Base-by-base conservation (phyloP, 768 basidiomycete genomes). In the Crepidotus variabilis region DNA sequence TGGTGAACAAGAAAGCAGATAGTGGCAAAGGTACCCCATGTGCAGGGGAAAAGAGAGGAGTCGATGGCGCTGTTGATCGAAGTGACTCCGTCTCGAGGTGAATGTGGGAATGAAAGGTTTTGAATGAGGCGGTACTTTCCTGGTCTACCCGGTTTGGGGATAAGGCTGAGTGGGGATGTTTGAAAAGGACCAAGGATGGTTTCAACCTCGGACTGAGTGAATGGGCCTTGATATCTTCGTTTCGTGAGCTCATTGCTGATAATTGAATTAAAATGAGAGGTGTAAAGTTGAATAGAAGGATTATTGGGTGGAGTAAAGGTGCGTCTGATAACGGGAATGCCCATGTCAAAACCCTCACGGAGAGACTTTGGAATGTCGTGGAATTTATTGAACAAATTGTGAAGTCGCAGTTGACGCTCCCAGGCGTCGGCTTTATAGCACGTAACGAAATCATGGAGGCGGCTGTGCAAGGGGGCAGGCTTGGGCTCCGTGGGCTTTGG, bases 21-120 rank as follows among this genome's bases (percentile, higher is more conserved):
- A 0, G 65, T 59, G 0, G 58, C 49, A 49, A 79, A 78, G 0
- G 75, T 77, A 0, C 73, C 74, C 75, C 76, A 78, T 0, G 71
- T 72, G 60, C 72, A 73, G 0, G 76, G 77, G n/a, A 48, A 69
- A 74, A 60, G 14, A 9, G 39, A 43, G 0, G 74, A 60, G 34
- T 73, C 48, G 8, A 80, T 71, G 3, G 46, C 16, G 0, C 57
- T 58, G 32, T 78, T 78, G 20, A 78, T 70, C 0, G 75, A 76
- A 0, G 56, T 24, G 5, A 55, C 35, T n/a, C 49, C 6, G 7
- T 8, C 1, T 0, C 24, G 6, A 36, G 33, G 11, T 21, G 51
- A 1, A 64, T 14, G 56, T 0, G 63, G 74, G 20, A 18, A 6
- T 56, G 57, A 23, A 49, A 50, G 1, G 64, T 79, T 74, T 16